These are phyloP conservation scores for Diversispora epigaea DNA, from an alignment of 192 early-diverging fungal species.

Conservation along the genomic window DNA sequence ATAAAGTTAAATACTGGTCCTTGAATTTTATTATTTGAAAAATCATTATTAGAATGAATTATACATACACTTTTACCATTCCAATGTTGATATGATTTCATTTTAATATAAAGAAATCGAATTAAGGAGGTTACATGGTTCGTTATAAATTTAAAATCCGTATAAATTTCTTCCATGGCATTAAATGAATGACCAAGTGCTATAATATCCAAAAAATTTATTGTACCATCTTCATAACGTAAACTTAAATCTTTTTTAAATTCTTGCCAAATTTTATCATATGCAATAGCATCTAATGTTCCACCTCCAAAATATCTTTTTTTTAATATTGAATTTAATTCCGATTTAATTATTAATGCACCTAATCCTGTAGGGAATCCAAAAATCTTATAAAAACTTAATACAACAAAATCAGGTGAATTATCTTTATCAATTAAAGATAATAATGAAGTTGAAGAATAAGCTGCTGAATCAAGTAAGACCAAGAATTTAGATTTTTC, in stretches of 20 bases:
- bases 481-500: slow-evolving; percentile 45
- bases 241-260: slow-evolving; percentile 46
- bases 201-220: slow-evolving; percentile 72
- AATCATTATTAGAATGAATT: slow-evolving; percentile 39
- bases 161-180: slow-evolving; percentile 45
- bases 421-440: slow-evolving; percentile 48
- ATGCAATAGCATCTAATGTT: slow-evolving; percentile 35
- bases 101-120: slow-evolving; percentile 37
- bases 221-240: slow-evolving; percentile 74
- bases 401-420: slow-evolving; percentile 65
- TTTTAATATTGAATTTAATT: slow-evolving; percentile 42
- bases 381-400: slow-evolving; percentile 90
- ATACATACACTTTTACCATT: slow-evolving; percentile 51
- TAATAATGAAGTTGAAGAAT: slow-evolving; percentile 61
- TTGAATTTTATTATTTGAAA: slow-evolving; percentile 36
- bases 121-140: slow-evolving; percentile 54
- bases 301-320: slow-evolving; percentile 82
- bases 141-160: slow-evolving; percentile 38
- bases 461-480: slow-evolving; percentile 76
- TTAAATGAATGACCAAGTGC: slow-evolving; percentile 72
- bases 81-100: slow-evolving; percentile 53
- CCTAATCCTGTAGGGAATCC: slow-evolving; percentile 84
- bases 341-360: slow-evolving; percentile 65
- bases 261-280: slow-evolving; percentile 47
- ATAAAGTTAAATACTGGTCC: slow-evolving; percentile 76